Conservation (phyloP, 2,329 filamentous ascomycete species). For the Beauveria varroae region DNA sequence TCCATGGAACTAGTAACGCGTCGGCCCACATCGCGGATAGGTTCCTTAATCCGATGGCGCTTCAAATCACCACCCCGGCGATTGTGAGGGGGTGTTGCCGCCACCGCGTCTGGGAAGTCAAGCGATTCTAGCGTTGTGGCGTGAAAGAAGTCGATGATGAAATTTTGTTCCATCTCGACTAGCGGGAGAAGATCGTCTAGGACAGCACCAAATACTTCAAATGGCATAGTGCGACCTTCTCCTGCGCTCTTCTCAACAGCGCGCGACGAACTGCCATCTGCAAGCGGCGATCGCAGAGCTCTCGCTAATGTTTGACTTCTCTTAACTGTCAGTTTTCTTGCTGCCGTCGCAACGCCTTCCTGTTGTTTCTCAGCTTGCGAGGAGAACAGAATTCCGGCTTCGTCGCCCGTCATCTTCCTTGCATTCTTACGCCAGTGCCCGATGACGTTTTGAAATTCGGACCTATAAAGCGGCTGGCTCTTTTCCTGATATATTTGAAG, state of each 20-base stretch:
- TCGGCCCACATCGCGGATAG: constrained; percentile 78
- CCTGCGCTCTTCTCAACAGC: constrained; percentile 49
- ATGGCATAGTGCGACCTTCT: constrained; percentile 63
- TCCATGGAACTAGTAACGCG: constrained; percentile 84
- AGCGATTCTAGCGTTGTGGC: constrained; percentile 73
- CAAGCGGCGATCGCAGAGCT: constrained; percentile 59
- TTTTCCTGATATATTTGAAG: constrained; percentile 75
- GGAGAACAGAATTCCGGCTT: constrained; percentile 81
- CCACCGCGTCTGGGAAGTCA: constrained; percentile 79
- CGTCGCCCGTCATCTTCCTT: constrained; percentile 67
- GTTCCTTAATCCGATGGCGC: constrained; percentile 72
- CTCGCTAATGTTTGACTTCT: constrained; percentile 81
- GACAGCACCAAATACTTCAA: constrained; percentile 72
- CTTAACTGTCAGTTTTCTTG: constrained; percentile 88
- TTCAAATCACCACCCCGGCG: constrained; percentile 67
- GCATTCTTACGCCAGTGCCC: constrained; percentile 74
- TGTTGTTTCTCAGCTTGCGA: constrained; percentile 77
- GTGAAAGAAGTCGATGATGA: constrained; percentile 95
- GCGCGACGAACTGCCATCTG: constrained; percentile 48
- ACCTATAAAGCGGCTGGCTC: constrained; percentile 68
- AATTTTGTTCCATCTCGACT: constrained; percentile 92
- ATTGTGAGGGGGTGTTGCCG: constrained; percentile 55
- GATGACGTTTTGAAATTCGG: constrained; percentile 72
- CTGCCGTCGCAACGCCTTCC: constrained; percentile 66
- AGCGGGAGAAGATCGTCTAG: constrained; percentile 76